These are phyloP conservation scores for Aschersonia sp. DNA, from an alignment of 2,329 filamentous ascomycete species.

Conservation along the genomic window DNA sequence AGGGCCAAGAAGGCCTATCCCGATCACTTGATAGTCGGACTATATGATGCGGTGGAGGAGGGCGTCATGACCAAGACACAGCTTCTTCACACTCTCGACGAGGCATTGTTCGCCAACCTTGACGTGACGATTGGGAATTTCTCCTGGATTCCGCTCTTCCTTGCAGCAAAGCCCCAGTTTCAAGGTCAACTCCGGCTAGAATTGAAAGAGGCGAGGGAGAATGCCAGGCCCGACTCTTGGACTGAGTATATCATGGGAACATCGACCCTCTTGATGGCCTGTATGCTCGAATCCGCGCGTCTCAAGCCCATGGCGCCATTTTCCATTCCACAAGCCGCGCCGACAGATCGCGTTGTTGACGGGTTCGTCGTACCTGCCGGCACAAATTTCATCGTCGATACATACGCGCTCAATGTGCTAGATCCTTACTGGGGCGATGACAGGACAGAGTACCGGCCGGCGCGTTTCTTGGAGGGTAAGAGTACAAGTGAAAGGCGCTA, in stretches of 20 bases:
- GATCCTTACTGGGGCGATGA: conserved; percentile 3
- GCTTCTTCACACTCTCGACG: conserved; percentile 5
- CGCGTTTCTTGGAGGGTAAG: not conserved
- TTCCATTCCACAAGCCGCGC: conserved; percentile 1
- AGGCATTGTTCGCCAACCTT: conserved; percentile 4
- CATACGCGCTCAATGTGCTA: conserved; percentile 5
- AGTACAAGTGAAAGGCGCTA: not conserved
- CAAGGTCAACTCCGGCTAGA: not conserved
- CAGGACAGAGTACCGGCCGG: not conserved
- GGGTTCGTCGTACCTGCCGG: not conserved
- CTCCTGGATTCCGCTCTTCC: conserved; percentile 1
- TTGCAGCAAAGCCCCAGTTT: not conserved
- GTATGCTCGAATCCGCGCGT: conserved; percentile 3
- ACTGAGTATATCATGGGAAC: not conserved
- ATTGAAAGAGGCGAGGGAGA: not conserved
- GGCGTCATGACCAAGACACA: not conserved
- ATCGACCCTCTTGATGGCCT: conserved; percentile 1
- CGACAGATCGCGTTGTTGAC: not conserved
- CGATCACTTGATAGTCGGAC: not conserved
- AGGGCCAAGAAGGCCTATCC: not conserved
- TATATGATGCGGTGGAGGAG: not conserved
- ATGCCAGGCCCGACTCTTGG: not conserved
- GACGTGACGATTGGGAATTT: conserved; percentile 4
- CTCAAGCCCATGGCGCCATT: conserved; percentile 3
- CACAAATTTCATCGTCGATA: conserved; percentile 4